phyloP scores from a whole-genome alignment of 2,329 filamentous ascomycete genomes.

The Exophiala oligosperma region DNA sequence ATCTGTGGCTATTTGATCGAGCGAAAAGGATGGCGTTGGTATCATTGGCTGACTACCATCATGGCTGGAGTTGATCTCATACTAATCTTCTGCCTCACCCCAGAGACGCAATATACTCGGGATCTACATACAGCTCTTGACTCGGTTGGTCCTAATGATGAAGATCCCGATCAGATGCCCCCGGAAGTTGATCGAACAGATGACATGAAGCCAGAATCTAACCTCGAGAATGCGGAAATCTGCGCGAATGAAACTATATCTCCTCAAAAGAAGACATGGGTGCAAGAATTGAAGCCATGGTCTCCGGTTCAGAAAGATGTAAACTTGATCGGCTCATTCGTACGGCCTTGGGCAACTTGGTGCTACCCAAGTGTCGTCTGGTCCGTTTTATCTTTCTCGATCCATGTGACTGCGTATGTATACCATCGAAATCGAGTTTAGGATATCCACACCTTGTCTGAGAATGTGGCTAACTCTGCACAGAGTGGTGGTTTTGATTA shows the following conservation, averaged over 20 bases:
- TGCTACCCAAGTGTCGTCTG: conserved; percentile 5
- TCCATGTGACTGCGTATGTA: conserved; percentile 5
- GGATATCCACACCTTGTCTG: no score
- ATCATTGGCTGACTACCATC: conserved; percentile 38
- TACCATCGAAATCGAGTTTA: no score
- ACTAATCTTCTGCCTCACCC: conserved; percentile 36
- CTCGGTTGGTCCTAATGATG: neutral
- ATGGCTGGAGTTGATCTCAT: conserved; percentile 34
- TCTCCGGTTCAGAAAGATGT: neutral
- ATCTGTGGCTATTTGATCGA: conserved; percentile 38
- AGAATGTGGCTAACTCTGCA: no score
- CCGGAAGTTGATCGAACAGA: no score
- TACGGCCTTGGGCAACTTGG: conserved; percentile 5
- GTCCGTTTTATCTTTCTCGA: conserved; percentile 5
- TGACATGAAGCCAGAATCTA: no score
- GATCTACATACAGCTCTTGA: conserved; percentile 22
- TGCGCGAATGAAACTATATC: no score
- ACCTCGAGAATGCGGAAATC: no score
- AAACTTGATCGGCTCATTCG: neutral
- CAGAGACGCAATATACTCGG: conserved; percentile 36
- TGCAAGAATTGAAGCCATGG: neutral
- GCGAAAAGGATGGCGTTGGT: conserved; percentile 40
- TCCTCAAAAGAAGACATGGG: neutral
- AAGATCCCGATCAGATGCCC: neutral
- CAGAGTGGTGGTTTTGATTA: neutral